phyloP scores from a whole-genome alignment of 2,329 filamentous ascomycete species.

The Microdochium paspali region DNA sequence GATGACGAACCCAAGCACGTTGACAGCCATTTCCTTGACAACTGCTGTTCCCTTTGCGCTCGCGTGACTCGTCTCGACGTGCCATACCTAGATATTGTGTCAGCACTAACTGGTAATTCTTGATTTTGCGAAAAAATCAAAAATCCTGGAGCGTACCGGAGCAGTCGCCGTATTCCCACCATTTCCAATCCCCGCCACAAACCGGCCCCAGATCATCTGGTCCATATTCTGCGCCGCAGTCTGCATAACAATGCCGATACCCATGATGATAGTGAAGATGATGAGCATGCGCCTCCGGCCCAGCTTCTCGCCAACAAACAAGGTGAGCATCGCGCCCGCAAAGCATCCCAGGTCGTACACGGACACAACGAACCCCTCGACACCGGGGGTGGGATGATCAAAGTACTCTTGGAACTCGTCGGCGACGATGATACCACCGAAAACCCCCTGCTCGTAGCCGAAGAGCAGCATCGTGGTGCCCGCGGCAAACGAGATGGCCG shows the following conservation, averaged over 20 bases:
- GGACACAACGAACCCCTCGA: conserved; percentile 4
- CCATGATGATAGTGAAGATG: conserved; percentile 4
- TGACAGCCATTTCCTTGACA: conserved; percentile 3
- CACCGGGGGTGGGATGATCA: conserved; percentile 1
- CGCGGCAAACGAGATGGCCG: conserved; percentile 4
- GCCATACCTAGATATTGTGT: neutral
- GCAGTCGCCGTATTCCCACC: conserved; percentile 19
- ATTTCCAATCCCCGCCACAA: conserved; percentile 3
- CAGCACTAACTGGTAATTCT: neutral
- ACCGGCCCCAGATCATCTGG: conserved; percentile 5
- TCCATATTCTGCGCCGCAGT: conserved; percentile 2
- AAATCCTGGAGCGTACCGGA: neutral
- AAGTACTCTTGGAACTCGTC: conserved; percentile 4
- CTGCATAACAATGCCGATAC: conserved; percentile 3
- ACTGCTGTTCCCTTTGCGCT: conserved; percentile 3
- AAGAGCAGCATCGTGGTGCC: conserved; percentile 2
- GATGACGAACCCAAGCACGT: conserved; percentile 2
- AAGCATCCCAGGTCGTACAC: conserved; percentile 6
- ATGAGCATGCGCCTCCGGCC: conserved; percentile 6
- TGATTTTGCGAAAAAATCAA: neutral
- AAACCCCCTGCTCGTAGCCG: conserved; percentile 7
- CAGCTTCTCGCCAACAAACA: conserved; percentile 3
- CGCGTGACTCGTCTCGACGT: conserved; percentile 7
- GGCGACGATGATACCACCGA: conserved; percentile 5
- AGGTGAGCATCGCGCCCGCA: conserved; percentile 2